These are phyloP conservation scores for Ustilago loliicola DNA, from an alignment of 1,284 basidiomycete genomes.

Conservation along the genomic window DNA sequence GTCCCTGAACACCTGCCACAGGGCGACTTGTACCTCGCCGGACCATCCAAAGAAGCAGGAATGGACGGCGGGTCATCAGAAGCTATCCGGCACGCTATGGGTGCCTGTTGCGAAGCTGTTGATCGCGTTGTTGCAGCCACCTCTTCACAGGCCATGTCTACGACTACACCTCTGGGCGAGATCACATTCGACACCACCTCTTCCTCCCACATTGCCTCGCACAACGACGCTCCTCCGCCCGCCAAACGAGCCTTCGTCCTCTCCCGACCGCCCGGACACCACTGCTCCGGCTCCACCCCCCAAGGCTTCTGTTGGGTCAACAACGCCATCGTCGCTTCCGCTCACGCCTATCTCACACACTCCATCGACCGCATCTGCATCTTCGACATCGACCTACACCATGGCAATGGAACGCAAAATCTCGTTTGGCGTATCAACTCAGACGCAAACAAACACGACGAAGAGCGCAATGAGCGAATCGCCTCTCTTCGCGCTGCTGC, in stretches of 20 bases:
- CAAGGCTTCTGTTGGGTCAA: conserved; percentile 91
- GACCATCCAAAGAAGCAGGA: conserved; percentile 33
- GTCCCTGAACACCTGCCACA: conserved; percentile 62
- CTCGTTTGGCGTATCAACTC: conserved; percentile 93
- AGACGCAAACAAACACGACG: conserved; percentile 75
- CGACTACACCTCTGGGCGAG: conserved; percentile 14
- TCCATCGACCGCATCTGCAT: conserved; percentile 84
- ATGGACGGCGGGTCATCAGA: conserved; percentile 62
- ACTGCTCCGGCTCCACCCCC: conserved; percentile 73
- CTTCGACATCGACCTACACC: conserved; percentile 94
- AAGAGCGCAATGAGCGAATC: conserved; percentile 50
- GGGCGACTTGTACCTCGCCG: conserved; percentile 67
- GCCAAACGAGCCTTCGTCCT: conserved; percentile 67
- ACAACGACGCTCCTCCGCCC: conserved; percentile 18
- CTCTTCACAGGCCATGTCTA: background rate
- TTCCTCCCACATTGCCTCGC: background rate
- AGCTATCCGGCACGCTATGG: conserved; percentile 65
- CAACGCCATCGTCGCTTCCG: conserved; percentile 89
- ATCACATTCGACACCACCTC: conserved; percentile 16
- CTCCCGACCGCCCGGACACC: conserved; percentile 69
- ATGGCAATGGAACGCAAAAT: conserved; percentile 87
- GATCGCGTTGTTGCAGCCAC: conserved; percentile 58
- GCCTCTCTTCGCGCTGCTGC: conserved; percentile 35
- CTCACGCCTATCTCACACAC: conserved; percentile 89
- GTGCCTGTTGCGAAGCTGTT: conserved; percentile 64